phyloP scores from a whole-genome alignment of 1,284 basidiomycete species.

The Cystobasidium slooffiae region DNA sequence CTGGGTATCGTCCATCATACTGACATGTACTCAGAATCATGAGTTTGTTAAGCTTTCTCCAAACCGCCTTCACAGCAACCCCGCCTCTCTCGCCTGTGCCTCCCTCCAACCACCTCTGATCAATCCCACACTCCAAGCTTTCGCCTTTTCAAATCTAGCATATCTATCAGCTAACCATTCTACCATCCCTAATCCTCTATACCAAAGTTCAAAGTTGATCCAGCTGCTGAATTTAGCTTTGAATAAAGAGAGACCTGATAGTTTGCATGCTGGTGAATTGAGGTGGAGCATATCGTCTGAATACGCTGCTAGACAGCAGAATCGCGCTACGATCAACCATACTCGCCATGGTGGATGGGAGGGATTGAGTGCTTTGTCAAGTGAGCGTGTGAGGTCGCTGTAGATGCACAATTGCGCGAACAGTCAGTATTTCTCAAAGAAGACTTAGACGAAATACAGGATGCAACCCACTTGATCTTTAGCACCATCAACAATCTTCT shows the following conservation, averaged over 20 bases:
- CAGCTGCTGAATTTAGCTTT: constrained; percentile 40
- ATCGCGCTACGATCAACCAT: constrained; percentile 89
- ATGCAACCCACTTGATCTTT: constrained; percentile 60
- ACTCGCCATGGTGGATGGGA: constrained; percentile 69
- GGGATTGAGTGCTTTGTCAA: constrained; percentile 63
- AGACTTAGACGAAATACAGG: too few relatives aligned
- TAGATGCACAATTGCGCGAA: too few relatives aligned
- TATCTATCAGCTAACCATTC: constrained; percentile 41
- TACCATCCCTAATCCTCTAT: constrained; percentile 35
- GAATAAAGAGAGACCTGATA: constrained; percentile 35
- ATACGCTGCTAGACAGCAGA: constrained; percentile 84
- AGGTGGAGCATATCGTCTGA: constrained; percentile 68
- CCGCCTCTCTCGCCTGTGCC: constrained; percentile 39
- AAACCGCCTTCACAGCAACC: constrained; percentile 12
- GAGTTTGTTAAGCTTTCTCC: too few relatives aligned
- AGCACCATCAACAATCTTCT: constrained; percentile 75
- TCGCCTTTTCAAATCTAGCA: constrained; percentile 28
- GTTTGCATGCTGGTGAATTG: constrained; percentile 61
- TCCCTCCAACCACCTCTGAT: constrained; percentile 33
- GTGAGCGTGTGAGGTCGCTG: constrained; percentile 60
- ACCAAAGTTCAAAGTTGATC: constrained; percentile 50
- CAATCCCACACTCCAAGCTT: constrained; percentile 31
- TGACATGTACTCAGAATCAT: too few relatives aligned
- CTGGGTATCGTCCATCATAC: too few relatives aligned
- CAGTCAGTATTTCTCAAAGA: too few relatives aligned